Percentiles rank a stretch among this genome's conserved stretches.
Evolutionary conservation across 306 rosid species (phyloP).

Genomic region (Dalbergia cultrata): DNA sequence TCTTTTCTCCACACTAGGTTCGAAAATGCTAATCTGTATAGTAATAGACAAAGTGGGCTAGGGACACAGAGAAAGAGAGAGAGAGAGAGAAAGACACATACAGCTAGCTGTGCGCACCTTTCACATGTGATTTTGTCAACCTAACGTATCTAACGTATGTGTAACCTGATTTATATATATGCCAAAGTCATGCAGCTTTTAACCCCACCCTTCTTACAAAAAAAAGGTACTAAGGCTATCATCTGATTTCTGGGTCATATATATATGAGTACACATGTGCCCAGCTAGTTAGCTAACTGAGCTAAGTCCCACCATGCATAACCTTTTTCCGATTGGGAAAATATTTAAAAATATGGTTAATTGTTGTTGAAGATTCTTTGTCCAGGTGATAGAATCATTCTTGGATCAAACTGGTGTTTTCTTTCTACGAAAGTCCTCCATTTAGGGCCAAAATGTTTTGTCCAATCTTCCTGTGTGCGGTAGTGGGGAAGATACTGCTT

Average conservation of each 20-base stretch:
- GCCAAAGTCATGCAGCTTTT: constrained; percentile 48
- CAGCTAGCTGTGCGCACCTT: constrained; percentile 55
- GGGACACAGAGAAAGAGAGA: constrained; percentile 3
- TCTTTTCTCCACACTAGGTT: constrained; percentile 30
- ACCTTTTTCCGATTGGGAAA: neutral
- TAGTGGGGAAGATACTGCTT: constrained; percentile 86
- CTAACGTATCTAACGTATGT: constrained; percentile 50
- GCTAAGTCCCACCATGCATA: constrained; percentile 36
- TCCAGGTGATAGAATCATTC: constrained; percentile 82
- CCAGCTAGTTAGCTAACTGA: constrained; percentile 44
- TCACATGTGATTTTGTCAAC: constrained; percentile 54
- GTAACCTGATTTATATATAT: constrained; percentile 48
- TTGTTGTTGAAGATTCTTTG: constrained; percentile 73
- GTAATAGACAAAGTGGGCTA: constrained; percentile 19
- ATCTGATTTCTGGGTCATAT: constrained; percentile 38
- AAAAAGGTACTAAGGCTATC: constrained; percentile 41
- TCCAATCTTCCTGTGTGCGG: constrained; percentile 70
- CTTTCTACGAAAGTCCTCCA: constrained; percentile 69
- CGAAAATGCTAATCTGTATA: constrained; percentile 36
- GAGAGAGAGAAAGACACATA: constrained; percentile 27
- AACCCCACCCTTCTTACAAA: constrained; percentile 51
- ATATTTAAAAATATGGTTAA: neutral
- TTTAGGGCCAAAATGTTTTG: constrained; percentile 77
- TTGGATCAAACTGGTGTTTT: constrained; percentile 79
- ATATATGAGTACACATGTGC: constrained; percentile 34